These are phyloP conservation scores for Syzygium aqueum DNA, from an alignment of 345 rosid genomes.

Conservation along the genomic window DNA sequence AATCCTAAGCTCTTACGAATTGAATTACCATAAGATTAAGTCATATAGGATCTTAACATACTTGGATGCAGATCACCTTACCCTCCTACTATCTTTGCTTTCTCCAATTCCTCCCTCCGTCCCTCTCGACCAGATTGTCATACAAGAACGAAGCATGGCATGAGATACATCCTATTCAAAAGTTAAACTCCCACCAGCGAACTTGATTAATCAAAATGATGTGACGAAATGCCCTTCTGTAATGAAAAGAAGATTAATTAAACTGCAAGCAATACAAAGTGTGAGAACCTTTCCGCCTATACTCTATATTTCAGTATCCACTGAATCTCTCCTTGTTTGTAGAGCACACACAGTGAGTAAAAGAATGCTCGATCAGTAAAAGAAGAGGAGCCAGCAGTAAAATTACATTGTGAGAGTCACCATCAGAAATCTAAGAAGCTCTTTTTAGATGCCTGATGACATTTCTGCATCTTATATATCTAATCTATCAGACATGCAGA, in stretches of 20 bases:
- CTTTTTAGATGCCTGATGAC: no score
- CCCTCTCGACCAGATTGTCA: not conserved
- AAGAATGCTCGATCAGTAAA: not conserved
- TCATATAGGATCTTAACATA: not conserved
- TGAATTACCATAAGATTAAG: not conserved
- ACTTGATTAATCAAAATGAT: not conserved
- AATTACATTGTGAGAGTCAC: no score
- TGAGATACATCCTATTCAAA: not conserved
- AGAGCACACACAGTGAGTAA: not conserved
- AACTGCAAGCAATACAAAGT: not conserved
- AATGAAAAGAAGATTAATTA: not conserved
- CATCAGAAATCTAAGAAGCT: no score
- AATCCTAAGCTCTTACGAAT: not conserved
- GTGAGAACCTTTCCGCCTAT: not conserved
- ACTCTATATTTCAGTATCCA: not conserved
- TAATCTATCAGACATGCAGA: no score
- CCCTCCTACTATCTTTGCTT: not conserved
- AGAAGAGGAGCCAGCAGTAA: no score
- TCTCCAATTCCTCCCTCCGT: not conserved
- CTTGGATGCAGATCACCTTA: not conserved
- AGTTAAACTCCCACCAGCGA: not conserved
- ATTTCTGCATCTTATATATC: no score
- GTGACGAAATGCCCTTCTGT: constrained; percentile 38
- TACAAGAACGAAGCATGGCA: not conserved
- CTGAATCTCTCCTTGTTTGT: not conserved